Conservation (phyloP, 2,329 filamentous ascomycete genomes). For the Botrytis porri region DNA sequence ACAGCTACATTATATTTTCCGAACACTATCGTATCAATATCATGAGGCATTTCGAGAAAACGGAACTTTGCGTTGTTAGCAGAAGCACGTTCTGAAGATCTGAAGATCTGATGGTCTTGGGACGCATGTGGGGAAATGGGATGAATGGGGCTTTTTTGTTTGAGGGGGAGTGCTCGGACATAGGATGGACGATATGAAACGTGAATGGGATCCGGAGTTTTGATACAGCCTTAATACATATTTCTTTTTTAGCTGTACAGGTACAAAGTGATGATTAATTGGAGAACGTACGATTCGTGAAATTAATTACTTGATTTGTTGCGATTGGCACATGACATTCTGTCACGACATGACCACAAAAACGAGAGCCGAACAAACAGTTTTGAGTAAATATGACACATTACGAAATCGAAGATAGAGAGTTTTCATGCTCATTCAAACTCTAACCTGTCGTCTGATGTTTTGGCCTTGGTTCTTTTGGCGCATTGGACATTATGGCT, state of each 20-base stretch:
- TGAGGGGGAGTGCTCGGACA: not conserved
- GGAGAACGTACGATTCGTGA: not conserved
- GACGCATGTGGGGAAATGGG: not conserved
- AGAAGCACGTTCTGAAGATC: not conserved
- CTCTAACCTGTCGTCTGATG: not conserved
- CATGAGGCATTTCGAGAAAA: not conserved
- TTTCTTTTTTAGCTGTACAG: not conserved
- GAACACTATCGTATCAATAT: not conserved
- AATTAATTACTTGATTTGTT: not conserved
- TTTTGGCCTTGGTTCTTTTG: not conserved
- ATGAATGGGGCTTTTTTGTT: not conserved
- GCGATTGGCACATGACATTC: not conserved
- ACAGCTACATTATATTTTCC: not conserved
- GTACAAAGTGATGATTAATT: not conserved
- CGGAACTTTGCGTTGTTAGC: not conserved
- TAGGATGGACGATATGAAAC: not conserved
- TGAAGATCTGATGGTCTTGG: not conserved
- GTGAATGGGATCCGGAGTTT: too few species aligned
- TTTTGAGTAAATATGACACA: not conserved
- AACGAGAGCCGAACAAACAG: not conserved
- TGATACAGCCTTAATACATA: not conserved
- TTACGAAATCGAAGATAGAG: not conserved
- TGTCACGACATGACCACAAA: not conserved
- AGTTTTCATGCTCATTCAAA: not conserved
- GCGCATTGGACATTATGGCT: not conserved